Base-by-base conservation (phyloP, 106 monocot genomes). In the Dioscorea alata region DNA sequence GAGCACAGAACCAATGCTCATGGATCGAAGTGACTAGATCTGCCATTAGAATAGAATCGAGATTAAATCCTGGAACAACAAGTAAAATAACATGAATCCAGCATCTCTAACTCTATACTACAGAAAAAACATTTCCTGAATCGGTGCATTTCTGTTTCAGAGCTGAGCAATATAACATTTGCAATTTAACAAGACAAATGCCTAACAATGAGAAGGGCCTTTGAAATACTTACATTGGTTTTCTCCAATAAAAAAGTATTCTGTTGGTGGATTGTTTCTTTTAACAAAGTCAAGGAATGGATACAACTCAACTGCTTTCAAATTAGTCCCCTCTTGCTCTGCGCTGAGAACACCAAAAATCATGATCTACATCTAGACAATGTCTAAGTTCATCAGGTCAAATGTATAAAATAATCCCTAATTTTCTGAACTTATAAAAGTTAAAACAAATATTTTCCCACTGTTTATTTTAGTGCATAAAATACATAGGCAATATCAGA, bases 11-110 rank as follows among this genome's bases (percentile, higher is more conserved):
- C 92, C 89, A 90, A 22, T 87, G 82, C 68, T 99, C 92, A 69
- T 99, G 89, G 53, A 99, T 87, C 33, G 97, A 99, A 49, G 92
- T 99, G 21, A 90, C 89, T 49, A 99, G 69, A 90, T 92, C 97
- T 99, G 75, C 52, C 64, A 61, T 23, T 10, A 69, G 21, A 48
- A 65, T 4, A 6, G 20, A 50, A 19, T n/a, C 5, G 9, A 6
- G 10, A 6, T 42, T 42, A 42, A 42, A 42, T 42, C 42, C 42
- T 42, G 42, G 10, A 42, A 42, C 42, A 7, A 34, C 34, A 20
- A 63, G 6, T 6, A 53, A 10, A 15, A 52, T 5, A 69, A 53
- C n/a, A 24, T 21, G 18, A 16, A 50, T 66, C 16, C 15, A 13
- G n/a, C n/a, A 15, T 18, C 18, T 33, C 6, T 17, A 13, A 13